Base-by-base conservation (phyloP, 257 asterid genomes). In the Plantago ovata region DNA sequence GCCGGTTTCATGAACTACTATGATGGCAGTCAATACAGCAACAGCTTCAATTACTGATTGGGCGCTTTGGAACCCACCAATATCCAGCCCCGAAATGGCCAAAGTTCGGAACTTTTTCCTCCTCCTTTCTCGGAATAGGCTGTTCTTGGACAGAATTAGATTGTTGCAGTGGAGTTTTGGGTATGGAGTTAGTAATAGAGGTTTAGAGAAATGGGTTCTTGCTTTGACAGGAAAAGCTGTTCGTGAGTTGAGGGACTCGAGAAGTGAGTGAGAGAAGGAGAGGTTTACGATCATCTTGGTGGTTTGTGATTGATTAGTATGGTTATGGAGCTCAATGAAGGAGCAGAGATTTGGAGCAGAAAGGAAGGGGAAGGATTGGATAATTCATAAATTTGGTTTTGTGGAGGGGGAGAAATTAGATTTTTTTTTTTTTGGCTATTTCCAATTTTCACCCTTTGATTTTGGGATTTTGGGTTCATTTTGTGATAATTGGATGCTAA, bases 1-100 rank as follows among this genome's bases (percentile, higher is more conserved):
- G 20, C 98, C 98, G 57, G 83, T 77, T 72, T 93, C 98, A 43
- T 89, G 98, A 19, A 89, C 98, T 24, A 88, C 58, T 14, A 93
- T 85, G 32, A 93, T 93, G 21, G 86, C 95, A 38, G 98, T 86
- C 70, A 93, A 65, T 4, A 89, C 98, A 6, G 77, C 85, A 60
- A 62, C 81, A 18, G 97, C 98, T 75, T 86, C 95, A 19, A 86
- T 13, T 45, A 92, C 89, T 39, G 96, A 82, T 19, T 85, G 95
- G 9, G 76, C 84, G 56, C 92, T 75, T 82, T 89, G 82, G 58
- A 89, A 77, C 39, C 78, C 85, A 56, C 82, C 77, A 54, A 78
- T 66, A 66, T 82, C 96, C 33, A 92, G 72, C 60, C 90, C 96
- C 3, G 78, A 51, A 38, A 86, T 10, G 13, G 94, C 95, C 70